Evolutionary conservation across 2,329 filamentous ascomycete species (phyloP).

Genomic region (Microsporum canis): DNA sequence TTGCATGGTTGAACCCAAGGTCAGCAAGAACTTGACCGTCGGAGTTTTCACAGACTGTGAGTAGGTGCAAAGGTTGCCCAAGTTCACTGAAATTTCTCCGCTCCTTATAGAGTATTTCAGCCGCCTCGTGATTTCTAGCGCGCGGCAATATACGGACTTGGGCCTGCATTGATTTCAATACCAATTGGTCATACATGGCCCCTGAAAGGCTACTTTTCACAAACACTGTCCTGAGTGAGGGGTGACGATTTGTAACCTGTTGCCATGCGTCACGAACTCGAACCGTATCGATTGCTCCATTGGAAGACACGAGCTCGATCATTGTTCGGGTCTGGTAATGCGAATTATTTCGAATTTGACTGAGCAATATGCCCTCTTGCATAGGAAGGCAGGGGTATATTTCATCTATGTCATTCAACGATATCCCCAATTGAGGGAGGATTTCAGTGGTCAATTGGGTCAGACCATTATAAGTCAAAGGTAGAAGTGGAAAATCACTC

Average conservation of each 20-base stretch:
- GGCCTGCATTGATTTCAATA: constrained; percentile 6
- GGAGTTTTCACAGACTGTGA: constrained; percentile 27
- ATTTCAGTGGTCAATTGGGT: constrained; percentile 25
- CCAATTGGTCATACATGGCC: constrained; percentile 9
- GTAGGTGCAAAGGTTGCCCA: constrained; percentile 25
- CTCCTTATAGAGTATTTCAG: background rate
- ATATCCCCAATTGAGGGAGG: constrained; percentile 28
- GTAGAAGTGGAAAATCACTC: constrained; percentile 36
- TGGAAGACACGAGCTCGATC: constrained; percentile 3
- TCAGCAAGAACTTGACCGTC: constrained; percentile 24
- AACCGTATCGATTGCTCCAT: background rate
- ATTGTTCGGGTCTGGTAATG: constrained; percentile 6
- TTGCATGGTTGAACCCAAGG: constrained; percentile 34
- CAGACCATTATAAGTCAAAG: constrained; percentile 32
- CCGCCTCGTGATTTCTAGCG: background rate
- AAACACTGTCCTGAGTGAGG: constrained; percentile 15
- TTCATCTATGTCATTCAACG: constrained; percentile 13
- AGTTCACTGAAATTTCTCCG: constrained; percentile 1
- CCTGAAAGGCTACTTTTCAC: constrained; percentile 20
- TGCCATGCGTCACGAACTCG: constrained; percentile 7
- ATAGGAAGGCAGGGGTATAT: constrained; percentile 24
- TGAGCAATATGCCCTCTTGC: constrained; percentile 16
- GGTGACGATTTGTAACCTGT: constrained; percentile 8
- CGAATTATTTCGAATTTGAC: constrained; percentile 5
- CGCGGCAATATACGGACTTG: background rate